phyloP scores from a whole-genome alignment of 129 eudicot genomes.

The Centrapalus pauciflorus region DNA sequence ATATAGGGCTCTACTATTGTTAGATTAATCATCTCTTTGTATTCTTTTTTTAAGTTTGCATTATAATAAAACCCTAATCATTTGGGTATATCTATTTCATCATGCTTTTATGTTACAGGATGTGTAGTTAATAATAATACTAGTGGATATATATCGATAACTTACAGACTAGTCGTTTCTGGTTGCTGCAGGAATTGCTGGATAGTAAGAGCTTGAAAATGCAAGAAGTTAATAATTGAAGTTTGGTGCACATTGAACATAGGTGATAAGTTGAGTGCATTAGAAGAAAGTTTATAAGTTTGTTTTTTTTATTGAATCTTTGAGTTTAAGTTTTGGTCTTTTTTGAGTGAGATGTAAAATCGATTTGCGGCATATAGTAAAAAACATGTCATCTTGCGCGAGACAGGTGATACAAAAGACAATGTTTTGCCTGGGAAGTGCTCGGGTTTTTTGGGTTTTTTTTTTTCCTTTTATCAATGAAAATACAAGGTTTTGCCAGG shows the following conservation, averaged over 20 bases:
- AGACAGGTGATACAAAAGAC: conserved; percentile 27
- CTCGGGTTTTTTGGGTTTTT: not conserved
- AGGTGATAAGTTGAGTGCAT: conserved; percentile 34
- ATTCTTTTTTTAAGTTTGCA: no score
- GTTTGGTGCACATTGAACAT: conserved; percentile 30
- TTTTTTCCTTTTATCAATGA: conserved; percentile 3
- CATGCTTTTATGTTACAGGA: no score
- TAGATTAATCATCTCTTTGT: not conserved
- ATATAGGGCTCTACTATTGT: no score
- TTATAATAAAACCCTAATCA: no score
- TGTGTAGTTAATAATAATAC: no score
- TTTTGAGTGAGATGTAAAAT: conserved; percentile 58
- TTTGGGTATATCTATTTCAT: no score
- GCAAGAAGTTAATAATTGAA: conserved; percentile 28
- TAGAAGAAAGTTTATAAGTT: conserved; percentile 20
- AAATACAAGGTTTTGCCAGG: conserved; percentile 16
- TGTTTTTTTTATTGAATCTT: conserved; percentile 15
- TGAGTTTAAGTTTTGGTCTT: conserved; percentile 22
- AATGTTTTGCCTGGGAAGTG: not conserved
- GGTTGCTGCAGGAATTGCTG: conserved; percentile 32
- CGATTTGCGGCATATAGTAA: conserved; percentile 50
- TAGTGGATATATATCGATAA: not conserved
- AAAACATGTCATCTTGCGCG: conserved; percentile 38
- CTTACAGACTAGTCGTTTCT: not conserved
- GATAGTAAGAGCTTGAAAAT: conserved; percentile 35